These are phyloP conservation scores for Spatholobus suberectus DNA, from an alignment of 306 rosid genomes.

Conservation along the genomic window DNA sequence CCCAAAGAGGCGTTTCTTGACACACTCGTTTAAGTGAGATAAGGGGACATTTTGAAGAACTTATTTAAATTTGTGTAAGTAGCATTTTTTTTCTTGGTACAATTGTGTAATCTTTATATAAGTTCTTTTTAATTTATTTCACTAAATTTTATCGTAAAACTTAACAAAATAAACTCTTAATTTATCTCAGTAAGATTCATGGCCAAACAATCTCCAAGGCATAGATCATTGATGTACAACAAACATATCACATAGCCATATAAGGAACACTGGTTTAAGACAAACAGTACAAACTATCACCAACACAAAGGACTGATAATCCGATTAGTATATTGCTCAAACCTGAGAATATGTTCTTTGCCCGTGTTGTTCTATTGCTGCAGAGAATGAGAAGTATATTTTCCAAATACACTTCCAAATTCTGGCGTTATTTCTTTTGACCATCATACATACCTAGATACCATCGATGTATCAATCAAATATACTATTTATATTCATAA, in stretches of 20 bases:
- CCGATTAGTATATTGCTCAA: not conserved
- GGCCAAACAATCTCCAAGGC: not conserved
- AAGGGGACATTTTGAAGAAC: constrained; percentile 43
- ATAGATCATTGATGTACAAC: not conserved
- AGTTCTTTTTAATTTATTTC: not conserved
- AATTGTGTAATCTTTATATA: too few species aligned
- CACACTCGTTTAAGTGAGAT: too few species aligned
- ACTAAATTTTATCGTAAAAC: not conserved
- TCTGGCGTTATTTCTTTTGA: not conserved
- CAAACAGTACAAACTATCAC: not conserved
- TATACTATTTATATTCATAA: not conserved
- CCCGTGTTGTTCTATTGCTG: not conserved
- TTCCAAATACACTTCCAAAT: not conserved
- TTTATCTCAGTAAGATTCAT: not conserved
- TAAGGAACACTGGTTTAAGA: not conserved
- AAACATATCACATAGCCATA: not conserved
- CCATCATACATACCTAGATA: not conserved
- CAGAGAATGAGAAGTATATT: not conserved
- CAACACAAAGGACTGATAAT: not conserved
- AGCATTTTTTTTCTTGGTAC: too few species aligned
- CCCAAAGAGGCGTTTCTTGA: too few species aligned
- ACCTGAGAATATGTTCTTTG: not conserved
- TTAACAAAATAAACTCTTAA: not conserved
- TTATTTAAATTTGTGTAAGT: too few species aligned
- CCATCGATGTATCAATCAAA: not conserved